Evolutionary conservation across 331 rosid genomes (phyloP), one percentile per base, ranked within the genome.

Genomic region (Ulmus americana): DNA sequence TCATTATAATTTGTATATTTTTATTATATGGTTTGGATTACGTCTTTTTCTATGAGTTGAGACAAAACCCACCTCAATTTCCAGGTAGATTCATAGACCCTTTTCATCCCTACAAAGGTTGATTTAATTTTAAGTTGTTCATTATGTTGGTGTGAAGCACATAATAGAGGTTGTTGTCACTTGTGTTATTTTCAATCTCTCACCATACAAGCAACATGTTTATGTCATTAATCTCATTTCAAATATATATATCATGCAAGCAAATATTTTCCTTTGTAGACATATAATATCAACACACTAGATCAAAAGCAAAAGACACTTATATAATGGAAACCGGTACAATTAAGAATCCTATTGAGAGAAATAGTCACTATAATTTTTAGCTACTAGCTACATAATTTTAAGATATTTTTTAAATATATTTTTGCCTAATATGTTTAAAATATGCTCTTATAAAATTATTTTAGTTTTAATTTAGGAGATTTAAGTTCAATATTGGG

Each of bases 51-150:
- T 72, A 11, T 45, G 76, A 80, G 81, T 72, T 69, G 55, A 72
- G 87, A 90, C 91, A 82, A 82, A 90, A 76, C 78, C 81, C 87
- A 75, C 77, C 91, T 80, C 87, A 71, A 80, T 82, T 83, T 90
- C 95, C 91, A 85, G 91, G 89, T 82, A 79, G 94, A 90, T 90
- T 82, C 90, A 79, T 81, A 72, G 79, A 82, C 82, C 75, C 73
- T 78, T 69, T 49, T 49, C 15, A 67, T 67, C 67, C 70, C 80
- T 49, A 69, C 84, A 73, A 75, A 85, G 75, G 39, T 74, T 61
- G 45, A 56, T 76, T 81, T 77, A 75, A 72, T 49, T 59, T 64
- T 50, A 50, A 73, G 52, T 67, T 6, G 55, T 55, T 8, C 51
- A 52, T 57, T 74, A 62, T 69, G 83, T 76, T 68, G 77, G 79